These are phyloP conservation scores for Monilinia laxa DNA, from an alignment of 2,329 filamentous ascomycete genomes.

Conservation along the genomic window DNA sequence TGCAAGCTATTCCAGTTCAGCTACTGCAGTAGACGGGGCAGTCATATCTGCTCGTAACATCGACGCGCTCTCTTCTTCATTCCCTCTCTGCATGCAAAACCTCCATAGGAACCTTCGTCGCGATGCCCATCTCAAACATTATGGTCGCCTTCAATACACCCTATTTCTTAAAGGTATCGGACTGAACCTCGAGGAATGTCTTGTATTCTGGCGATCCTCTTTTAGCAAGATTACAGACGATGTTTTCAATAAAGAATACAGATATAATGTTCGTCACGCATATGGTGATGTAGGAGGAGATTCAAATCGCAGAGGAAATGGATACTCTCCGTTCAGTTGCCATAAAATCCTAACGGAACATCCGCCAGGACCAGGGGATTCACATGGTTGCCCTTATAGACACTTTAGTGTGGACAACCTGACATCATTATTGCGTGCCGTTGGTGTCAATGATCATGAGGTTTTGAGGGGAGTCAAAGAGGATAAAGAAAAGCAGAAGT, in stretches of 20 bases:
- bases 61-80: slow-evolving; percentile 75
- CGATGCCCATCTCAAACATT: slow-evolving; percentile 91
- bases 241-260: slow-evolving; percentile 95
- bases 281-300: slow-evolving; percentile 97
- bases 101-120: slow-evolving; percentile 82
- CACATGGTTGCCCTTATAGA: slow-evolving; percentile 94
- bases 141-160: slow-evolving; percentile 87
- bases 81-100: slow-evolving; percentile 92
- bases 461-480: slow-evolving; percentile 80
- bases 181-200: slow-evolving; percentile 83
- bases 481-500: slow-evolving; percentile 85
- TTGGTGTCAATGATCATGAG: slow-evolving; percentile 75
- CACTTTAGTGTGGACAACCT: slow-evolving; percentile 91
- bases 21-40: slow-evolving; percentile 64
- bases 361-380: slow-evolving; percentile 80
- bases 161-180: slow-evolving; percentile 97
- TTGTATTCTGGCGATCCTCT: slow-evolving; percentile 84
- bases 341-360: slow-evolving; percentile 93
- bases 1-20: slow-evolving; percentile 69
- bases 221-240: slow-evolving; percentile 91
- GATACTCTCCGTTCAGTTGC: slow-evolving; percentile 89
- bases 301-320: slow-evolving; percentile 77
- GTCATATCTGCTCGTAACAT: slow-evolving; percentile 77
- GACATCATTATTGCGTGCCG: slow-evolving; percentile 68
- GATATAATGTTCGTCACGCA: slow-evolving; percentile 91